Base-by-base conservation (phyloP, 2,329 filamentous ascomycete genomes). In the Aspergillus ochraceus region DNA sequence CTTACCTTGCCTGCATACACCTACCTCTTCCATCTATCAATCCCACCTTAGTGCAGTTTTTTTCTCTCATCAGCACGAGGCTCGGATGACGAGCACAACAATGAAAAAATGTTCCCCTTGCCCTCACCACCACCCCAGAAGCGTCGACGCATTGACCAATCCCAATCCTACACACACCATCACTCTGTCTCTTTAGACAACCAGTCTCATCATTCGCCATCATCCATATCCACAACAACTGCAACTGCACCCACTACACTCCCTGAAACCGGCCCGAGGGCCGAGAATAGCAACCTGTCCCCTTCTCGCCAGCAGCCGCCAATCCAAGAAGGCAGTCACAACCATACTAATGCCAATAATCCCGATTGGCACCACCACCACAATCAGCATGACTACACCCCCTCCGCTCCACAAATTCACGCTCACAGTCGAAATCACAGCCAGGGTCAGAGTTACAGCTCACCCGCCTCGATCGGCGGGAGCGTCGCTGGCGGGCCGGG, bases 371-470 rank as follows among this genome's bases (percentile, higher is more conserved):
- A 53, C 32, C 12, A 30, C 14, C 29, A 19, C n/a, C 26, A 9
- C 26, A 29, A 29, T 9, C 26, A 29, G 8, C 26, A 29, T 9
- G 30, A 53, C n/a, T 36, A 47, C 45, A 24, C 51, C 30, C n/a
- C 42, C 3, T 53, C 51, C 3, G 30, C 51, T 20, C 19, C 51
- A 36, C 32, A 4, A 36, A 14, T 14, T 17, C 17, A 32, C 42
- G 36, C 49, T 30, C 36, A 54, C 24, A 39, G 50, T 26, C 42
- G 51, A 36, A 47, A 52, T 30, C 39, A 59, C 51, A 60, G 9
- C 32, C 32, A 36, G 14, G 32, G 4, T 17, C 14, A 36, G 14
- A 42, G 12, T 17, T 42, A 17, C 36, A n/a, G 5, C 26, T 55
- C 60, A 2, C 54, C 60, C 4, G 19, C 36, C 1, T 54, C 54